A percentile compares a stretch with the other conserved stretches of the same genome.
Conservation (phyloP, 2,329 filamentous ascomycete species). For the Metarhizium rileyi region DNA sequence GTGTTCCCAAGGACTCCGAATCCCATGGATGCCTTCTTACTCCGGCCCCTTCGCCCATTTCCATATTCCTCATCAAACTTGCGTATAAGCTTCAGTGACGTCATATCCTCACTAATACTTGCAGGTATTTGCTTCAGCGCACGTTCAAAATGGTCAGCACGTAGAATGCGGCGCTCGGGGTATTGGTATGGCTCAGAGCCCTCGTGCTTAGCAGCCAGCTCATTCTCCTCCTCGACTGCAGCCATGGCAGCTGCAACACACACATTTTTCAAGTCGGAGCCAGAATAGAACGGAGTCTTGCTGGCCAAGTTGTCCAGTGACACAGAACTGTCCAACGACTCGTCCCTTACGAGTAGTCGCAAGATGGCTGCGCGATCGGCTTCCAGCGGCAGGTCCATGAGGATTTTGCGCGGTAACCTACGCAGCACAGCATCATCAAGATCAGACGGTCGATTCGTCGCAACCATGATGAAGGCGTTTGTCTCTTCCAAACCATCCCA, state of each 20-base stretch:
- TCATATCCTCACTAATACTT: constrained; percentile 91
- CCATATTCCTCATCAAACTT: constrained; percentile 97
- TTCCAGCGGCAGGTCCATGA: constrained; percentile 63
- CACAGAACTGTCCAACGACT: constrained; percentile 51
- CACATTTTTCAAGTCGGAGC: constrained; percentile 75
- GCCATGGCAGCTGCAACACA: constrained; percentile 72
- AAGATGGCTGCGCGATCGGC: constrained; percentile 59
- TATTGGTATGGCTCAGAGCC: constrained; percentile 45
- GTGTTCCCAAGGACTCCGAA: constrained; percentile 41
- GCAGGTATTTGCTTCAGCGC: constrained; percentile 84
- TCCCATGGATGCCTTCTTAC: constrained; percentile 40
- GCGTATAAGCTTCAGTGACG: constrained; percentile 70
- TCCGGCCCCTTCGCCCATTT: constrained; percentile 61
- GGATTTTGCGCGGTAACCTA: constrained; percentile 61
- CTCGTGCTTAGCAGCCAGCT: constrained; percentile 24
- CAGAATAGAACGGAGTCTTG: constrained; percentile 68
- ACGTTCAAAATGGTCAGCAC: constrained; percentile 66
- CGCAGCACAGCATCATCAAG: constrained; percentile 80
- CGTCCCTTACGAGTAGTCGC: constrained; percentile 59
- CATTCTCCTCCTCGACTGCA: constrained; percentile 65
- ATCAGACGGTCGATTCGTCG: constrained; percentile 91
- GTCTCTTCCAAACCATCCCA: constrained; percentile 85
- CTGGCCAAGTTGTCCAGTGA: constrained; percentile 53
- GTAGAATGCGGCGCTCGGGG: constrained; percentile 48
- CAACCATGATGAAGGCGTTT: constrained; percentile 94